These are phyloP conservation scores for Sphagnurus paluster DNA, from an alignment of 1,284 basidiomycete genomes.

Conservation along the genomic window DNA sequence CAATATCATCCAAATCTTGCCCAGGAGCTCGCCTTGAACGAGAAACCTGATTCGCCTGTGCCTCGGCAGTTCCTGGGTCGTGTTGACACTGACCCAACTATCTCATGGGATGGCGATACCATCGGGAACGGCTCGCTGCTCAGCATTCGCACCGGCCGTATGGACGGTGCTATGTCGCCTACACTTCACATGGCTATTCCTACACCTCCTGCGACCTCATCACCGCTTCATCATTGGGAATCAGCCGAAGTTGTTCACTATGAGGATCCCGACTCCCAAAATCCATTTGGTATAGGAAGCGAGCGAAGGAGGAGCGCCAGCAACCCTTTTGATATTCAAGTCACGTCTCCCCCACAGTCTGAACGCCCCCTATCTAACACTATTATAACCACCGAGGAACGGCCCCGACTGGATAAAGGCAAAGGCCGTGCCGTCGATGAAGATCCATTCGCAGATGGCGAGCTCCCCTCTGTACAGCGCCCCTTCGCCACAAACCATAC, in stretches of 20 bases:
- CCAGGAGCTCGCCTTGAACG: conserved; percentile 43
- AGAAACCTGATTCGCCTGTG: conserved; percentile 32
- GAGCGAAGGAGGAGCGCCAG: conserved; percentile 39
- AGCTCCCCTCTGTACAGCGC: conserved; percentile 21
- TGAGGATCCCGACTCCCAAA: conserved; percentile 32
- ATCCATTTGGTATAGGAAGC: conserved; percentile 44
- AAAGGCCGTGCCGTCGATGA: conserved; percentile 27
- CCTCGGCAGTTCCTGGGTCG: conserved; percentile 45
- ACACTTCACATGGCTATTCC: conserved; percentile 53
- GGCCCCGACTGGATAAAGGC: conserved; percentile 27
- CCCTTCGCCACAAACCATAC: conserved; percentile 29
- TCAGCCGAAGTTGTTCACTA: conserved; percentile 65
- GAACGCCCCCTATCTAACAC: conserved; percentile 28
- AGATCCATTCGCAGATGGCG: conserved; percentile 31
- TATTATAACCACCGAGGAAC: neutral
- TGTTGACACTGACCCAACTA: conserved; percentile 33
- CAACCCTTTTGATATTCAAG: conserved; percentile 61
- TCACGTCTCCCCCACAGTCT: conserved; percentile 15
- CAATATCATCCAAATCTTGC: conserved; percentile 57
- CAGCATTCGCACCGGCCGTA: conserved; percentile 41
- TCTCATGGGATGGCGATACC: conserved; percentile 60
- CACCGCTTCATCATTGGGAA: conserved; percentile 62
- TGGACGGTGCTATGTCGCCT: conserved; percentile 45
- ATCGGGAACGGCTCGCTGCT: conserved; percentile 50
- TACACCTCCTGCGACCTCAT: conserved; percentile 54